Evolutionary conservation across 768 basidiomycete species (phyloP).

Genomic region (Paxillus involutus): DNA sequence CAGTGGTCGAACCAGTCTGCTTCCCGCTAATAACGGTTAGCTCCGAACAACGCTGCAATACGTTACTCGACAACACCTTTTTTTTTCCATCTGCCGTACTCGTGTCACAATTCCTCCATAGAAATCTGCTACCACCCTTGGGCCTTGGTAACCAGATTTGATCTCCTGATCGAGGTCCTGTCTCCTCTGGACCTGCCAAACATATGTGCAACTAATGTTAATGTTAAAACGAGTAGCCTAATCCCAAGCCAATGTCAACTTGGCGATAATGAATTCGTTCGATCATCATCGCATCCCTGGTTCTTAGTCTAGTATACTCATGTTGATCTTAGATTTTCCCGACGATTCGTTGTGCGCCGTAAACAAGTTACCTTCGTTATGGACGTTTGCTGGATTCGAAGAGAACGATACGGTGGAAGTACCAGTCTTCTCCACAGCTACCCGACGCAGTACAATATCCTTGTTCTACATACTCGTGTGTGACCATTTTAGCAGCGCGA

Average conservation of each 20-base stretch:
- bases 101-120: too few species aligned
- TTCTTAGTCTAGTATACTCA: neutral
- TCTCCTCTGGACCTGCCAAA: too few species aligned
- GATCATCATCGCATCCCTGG: neutral
- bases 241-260: neutral
- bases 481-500: neutral
- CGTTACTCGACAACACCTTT: too few species aligned
- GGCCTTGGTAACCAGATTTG: too few species aligned
- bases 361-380: neutral
- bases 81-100: too few species aligned
- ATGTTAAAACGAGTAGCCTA: neutral
- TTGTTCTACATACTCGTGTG: neutral
- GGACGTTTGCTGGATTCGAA: neutral
- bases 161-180: too few species aligned
- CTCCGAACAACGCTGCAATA: too few species aligned
- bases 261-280: slow-evolving; percentile 3
- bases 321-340: slow-evolving; percentile 3
- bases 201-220: too few species aligned
- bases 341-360: neutral
- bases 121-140: too few species aligned
- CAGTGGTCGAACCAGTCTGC: too few species aligned
- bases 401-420: neutral
- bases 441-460: neutral
- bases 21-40: too few species aligned
- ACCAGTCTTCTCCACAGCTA: neutral